These are phyloP conservation scores for Phylloporus sp. DNA, from an alignment of 768 basidiomycete genomes.

Conservation along the genomic window DNA sequence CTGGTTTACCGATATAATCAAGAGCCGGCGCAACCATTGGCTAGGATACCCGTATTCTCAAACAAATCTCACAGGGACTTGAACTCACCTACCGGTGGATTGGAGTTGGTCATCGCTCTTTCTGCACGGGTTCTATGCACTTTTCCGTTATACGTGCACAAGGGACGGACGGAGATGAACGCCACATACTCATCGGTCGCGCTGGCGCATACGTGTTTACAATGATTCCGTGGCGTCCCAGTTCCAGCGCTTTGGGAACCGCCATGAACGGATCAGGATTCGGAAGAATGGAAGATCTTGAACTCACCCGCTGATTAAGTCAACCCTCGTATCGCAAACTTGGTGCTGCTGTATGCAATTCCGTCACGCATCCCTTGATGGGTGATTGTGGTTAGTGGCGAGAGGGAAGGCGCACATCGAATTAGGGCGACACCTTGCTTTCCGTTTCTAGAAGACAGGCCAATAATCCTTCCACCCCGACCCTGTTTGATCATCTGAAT, in stretches of 20 bases:
- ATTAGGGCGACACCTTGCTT: not conserved
- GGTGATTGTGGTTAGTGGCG: not conserved
- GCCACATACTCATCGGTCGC: not conserved
- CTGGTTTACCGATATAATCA: not conserved
- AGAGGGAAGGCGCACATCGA: not conserved
- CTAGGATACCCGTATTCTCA: not conserved
- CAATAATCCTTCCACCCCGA: conserved; percentile 52
- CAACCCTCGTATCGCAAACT: conserved; percentile 37
- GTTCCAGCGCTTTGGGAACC: conserved; percentile 17
- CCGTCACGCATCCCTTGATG: not conserved
- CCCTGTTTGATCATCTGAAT: conserved; percentile 54
- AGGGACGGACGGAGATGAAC: not conserved
- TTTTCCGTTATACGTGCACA: not conserved
- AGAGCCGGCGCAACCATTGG: not conserved
- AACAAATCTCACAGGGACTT: not conserved
- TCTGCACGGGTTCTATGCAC: not conserved
- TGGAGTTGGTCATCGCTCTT: not conserved
- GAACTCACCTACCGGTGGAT: not conserved
- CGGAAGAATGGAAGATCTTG: not conserved
- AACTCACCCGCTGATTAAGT: conserved; percentile 35
- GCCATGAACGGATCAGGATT: not conserved
- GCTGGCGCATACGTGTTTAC: not conserved
- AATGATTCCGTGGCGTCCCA: conserved; percentile 2
- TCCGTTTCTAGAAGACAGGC: conserved; percentile 20
- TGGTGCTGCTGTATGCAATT: conserved; percentile 30